Evolutionary conservation across 352 stramenopile genomes (phyloP), one percentile per base, ranked within the genome.

Genomic region (Pseudoperonospora humuli): DNA sequence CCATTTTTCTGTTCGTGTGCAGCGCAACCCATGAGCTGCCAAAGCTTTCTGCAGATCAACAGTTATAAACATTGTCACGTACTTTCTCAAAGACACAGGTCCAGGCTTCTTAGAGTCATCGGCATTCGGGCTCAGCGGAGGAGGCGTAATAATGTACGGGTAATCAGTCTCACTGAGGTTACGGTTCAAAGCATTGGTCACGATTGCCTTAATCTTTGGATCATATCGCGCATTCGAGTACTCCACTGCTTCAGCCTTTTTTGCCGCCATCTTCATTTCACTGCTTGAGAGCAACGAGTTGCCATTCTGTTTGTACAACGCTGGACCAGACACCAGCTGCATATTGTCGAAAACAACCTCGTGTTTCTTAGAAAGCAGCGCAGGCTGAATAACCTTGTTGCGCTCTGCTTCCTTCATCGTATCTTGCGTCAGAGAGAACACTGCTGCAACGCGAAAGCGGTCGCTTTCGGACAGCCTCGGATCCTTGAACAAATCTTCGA

Each of bases 371-470:
- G 70, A 74, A 3, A 98, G 61, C 34, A 85, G 75, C 7, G 92
- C 94, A 13, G 75, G 67, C 39, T 79, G 62, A 35, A 96, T 76
- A 0, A 97, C 53, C 40, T 93, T 91, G 43, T 78, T 75, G 28
- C 89, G 81, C 40, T 97, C 84, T 7, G 64, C 58, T 23, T 92
- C 76, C 29, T 87, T 95, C 51, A 97, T 78, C 9, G 70, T 60
- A 32, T 90, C 75, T 61, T 98, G 95, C 10, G 89, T 97, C 11
- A 98, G 66, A 9, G 93, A 91, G 57, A 96, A 96, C 32, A 98
- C 82, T 9, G 90, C 75, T 0, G 96, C 67, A 7, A 98, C 80
- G 33, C 95, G 77, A 35, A 97, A 85, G 6, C 85, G 77, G 27
- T 96, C 79, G 23, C 86, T 66, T 17, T 84, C 70, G 0, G 63